phyloP scores from a whole-genome alignment of 495 filamentous ascomycete genomes.

The Penicillium malachiteum region DNA sequence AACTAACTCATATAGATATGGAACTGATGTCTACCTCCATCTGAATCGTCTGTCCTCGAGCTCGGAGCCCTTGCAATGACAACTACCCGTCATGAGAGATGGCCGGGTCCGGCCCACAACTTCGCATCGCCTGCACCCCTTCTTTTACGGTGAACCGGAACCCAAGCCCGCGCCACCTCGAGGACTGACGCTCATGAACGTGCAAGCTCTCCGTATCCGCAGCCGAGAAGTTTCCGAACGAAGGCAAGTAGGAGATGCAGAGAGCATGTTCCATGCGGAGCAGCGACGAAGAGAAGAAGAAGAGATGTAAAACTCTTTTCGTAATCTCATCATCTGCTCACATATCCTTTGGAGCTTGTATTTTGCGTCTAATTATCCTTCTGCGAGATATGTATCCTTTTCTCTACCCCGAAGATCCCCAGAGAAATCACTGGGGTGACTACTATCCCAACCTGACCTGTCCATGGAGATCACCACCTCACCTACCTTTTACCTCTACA shows the following conservation, averaged over 20 bases:
- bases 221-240: conserved; percentile 76
- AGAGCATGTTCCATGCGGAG: conserved; percentile 51
- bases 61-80: conserved; percentile 96
- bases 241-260: conserved; percentile 83
- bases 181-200: conserved; percentile 82
- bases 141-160: conserved; percentile 39
- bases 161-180: conserved; percentile 51
- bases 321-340: not conserved
- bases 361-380: too few species aligned
- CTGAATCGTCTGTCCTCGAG: conserved; percentile 92
- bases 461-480: not conserved
- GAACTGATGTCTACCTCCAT: conserved; percentile 97
- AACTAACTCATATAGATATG: conserved; percentile 63
- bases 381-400: too few species aligned
- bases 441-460: not conserved
- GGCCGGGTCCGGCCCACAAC: conserved; percentile 49
- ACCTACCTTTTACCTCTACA: not conserved
- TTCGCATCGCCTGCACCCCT: conserved; percentile 46
- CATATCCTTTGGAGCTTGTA: too few species aligned
- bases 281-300: conserved; percentile 23
- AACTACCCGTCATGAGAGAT: conserved; percentile 95
- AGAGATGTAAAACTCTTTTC: conserved; percentile 12
- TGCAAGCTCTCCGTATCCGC: conserved; percentile 54
- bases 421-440: not conserved
- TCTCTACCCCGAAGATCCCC: too few species aligned